Conservation (phyloP, 2,329 filamentous ascomycete genomes). For the Hirsutella thompsonii region DNA sequence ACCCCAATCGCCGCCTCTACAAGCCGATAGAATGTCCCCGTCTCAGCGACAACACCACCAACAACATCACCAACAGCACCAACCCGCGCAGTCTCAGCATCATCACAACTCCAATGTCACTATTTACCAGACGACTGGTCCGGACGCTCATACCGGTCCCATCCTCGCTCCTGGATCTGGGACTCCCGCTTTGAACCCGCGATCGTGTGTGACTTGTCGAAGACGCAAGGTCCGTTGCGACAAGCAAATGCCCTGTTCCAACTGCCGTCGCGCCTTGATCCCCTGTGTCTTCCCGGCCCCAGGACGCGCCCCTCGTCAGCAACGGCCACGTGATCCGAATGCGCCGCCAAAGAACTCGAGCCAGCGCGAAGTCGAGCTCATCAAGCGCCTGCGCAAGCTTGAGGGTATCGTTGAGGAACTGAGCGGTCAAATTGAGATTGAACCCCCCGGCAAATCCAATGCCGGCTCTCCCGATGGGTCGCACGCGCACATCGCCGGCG, state of each 20-base stretch:
- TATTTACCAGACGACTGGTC: conserved; percentile 26
- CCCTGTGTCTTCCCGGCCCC: conserved; percentile 65
- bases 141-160: conserved; percentile 22
- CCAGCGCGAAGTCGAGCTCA: conserved; percentile 53
- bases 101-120: conserved; percentile 21
- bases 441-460: conserved; percentile 21
- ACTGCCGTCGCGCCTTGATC: conserved; percentile 58
- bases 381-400: conserved; percentile 58
- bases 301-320: conserved; percentile 56
- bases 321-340: conserved; percentile 51
- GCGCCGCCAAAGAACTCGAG: conserved; percentile 44
- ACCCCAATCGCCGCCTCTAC: conserved; percentile 11
- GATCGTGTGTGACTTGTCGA: conserved; percentile 36
- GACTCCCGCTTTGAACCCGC: conserved; percentile 27
- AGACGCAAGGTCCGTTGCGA: conserved; percentile 63
- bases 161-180: conserved; percentile 19
- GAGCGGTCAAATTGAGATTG: conserved; percentile 49
- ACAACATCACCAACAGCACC: conserved; percentile 4
- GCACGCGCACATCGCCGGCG: not conserved
- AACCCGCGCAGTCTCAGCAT: not conserved
- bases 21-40: conserved; percentile 8
- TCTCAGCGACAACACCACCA: conserved; percentile 4
- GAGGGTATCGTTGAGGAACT: conserved; percentile 65
- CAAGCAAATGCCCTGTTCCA: conserved; percentile 64
- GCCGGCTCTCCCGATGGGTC: conserved; percentile 16